Evolutionary conservation across 805 yeast genomes (phyloP).

Genomic region (Kuraishia floccosa): DNA sequence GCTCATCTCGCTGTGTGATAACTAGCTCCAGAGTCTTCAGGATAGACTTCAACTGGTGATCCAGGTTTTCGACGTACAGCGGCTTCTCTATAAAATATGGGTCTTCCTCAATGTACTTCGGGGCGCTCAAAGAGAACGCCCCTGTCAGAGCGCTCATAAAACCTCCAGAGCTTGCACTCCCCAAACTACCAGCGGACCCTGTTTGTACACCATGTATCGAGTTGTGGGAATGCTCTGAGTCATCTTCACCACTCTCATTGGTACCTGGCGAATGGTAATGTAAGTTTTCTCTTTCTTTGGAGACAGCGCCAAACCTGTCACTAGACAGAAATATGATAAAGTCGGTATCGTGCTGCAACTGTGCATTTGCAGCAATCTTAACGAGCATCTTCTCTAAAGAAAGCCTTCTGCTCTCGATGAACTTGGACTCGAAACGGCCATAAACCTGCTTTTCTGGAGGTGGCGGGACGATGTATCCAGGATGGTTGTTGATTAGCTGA

Average conservation of each 20-base stretch:
- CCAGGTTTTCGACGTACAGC: constrained; percentile 58
- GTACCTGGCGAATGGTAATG: constrained; percentile 11
- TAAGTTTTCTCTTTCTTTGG: constrained; percentile 55
- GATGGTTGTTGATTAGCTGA: constrained; percentile 75
- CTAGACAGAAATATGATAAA: constrained; percentile 70
- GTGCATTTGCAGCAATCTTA: constrained; percentile 48
- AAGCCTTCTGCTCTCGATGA: constrained; percentile 75
- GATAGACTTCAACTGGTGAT: constrained; percentile 58
- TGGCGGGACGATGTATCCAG: constrained; percentile 88
- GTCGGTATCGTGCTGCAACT: constrained; percentile 61
- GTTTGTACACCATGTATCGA: constrained; percentile 3
- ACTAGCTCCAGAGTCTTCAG: constrained; percentile 65
- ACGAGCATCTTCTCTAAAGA: constrained; percentile 80
- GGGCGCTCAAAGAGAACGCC: constrained; percentile 50
- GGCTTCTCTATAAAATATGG: constrained; percentile 64
- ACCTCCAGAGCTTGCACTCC: constrained; percentile 28
- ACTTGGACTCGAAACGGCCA: constrained; percentile 85
- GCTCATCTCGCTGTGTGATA: constrained; percentile 64
- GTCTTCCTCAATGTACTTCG: constrained; percentile 67
- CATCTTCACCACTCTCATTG: constrained; percentile 8
- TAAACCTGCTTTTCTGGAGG: constrained; percentile 92
- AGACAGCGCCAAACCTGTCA: constrained; percentile 53
- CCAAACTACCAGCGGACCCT: constrained; percentile 10
- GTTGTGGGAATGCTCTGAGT: constrained; percentile 13
- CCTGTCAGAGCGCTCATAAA: constrained; percentile 60